Conservation (phyloP, 495 filamentous ascomycete species). For the Penicillium samsonianum region DNA sequence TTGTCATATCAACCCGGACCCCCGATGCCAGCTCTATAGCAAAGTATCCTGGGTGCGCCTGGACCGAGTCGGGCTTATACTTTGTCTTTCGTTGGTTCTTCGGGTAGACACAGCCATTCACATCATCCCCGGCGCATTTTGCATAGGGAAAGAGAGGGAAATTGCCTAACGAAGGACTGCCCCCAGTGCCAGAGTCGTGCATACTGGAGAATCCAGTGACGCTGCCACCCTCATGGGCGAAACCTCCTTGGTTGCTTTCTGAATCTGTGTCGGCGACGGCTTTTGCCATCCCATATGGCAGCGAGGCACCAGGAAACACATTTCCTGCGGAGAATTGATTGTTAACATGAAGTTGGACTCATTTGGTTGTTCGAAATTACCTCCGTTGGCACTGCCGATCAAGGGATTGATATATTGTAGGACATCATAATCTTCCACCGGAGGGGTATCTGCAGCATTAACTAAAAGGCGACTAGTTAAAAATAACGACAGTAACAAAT, state of each 20-base stretch:
- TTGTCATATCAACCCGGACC: conserved; percentile 63
- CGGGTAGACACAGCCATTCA: conserved; percentile 67
- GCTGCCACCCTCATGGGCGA: conserved; percentile 64
- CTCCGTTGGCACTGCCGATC: conserved; percentile 62
- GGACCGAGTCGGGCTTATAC: conserved; percentile 56
- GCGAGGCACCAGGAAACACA: conserved; percentile 74
- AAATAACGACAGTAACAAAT: conserved; percentile 18
- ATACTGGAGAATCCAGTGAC: conserved; percentile 74
- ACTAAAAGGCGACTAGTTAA: conserved; percentile 20
- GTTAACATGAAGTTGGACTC: not conserved
- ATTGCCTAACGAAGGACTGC: conserved; percentile 70
- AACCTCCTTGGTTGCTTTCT: conserved; percentile 69
- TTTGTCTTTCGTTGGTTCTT: conserved; percentile 52
- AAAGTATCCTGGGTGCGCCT: conserved; percentile 71
- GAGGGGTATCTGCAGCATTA: conserved; percentile 13
- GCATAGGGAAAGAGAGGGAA: conserved; percentile 73
- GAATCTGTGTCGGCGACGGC: conserved; percentile 73
- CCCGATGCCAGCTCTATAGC: conserved; percentile 60
- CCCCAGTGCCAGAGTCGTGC: conserved; percentile 76
- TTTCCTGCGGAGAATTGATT: conserved; percentile 38
- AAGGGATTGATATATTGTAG: conserved; percentile 56
- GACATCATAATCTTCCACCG: conserved; percentile 42
- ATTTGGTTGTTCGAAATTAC: conserved; percentile 26
- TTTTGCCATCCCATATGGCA: conserved; percentile 78
- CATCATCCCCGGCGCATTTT: conserved; percentile 60